Evolutionary conservation across 495 filamentous ascomycete genomes (phyloP).

Genomic region (Aspergillus kassunensis): DNA sequence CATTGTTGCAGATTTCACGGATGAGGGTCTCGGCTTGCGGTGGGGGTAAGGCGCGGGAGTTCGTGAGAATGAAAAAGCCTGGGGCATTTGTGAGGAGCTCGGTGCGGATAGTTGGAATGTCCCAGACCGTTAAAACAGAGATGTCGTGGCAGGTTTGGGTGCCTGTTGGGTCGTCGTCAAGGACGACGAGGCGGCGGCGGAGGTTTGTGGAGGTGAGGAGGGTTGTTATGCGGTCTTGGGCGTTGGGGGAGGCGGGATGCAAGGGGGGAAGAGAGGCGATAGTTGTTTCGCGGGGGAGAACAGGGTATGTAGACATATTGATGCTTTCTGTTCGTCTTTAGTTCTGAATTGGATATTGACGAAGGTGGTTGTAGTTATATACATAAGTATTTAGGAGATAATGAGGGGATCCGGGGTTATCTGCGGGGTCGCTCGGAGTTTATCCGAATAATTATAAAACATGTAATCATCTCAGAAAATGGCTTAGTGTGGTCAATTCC

Average conservation of each 20-base stretch:
- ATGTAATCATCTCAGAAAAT: background rate
- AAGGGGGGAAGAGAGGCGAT: conserved; percentile 31
- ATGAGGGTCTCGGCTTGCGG: conserved; percentile 39
- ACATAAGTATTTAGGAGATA: too few species aligned
- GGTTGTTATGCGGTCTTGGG: conserved; percentile 34
- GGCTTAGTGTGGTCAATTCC: conserved; percentile 6
- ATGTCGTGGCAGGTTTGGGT: conserved; percentile 57
- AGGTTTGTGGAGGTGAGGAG: conserved; percentile 27
- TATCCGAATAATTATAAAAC: background rate
- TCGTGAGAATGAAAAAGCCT: conserved; percentile 56
- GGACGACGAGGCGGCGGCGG: conserved; percentile 43
- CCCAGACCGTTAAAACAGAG: conserved; percentile 53
- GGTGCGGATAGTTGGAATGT: conserved; percentile 32
- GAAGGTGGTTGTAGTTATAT: background rate
- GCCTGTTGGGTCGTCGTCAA: conserved; percentile 55
- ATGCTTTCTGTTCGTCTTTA: background rate
- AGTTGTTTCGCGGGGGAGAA: conserved; percentile 27
- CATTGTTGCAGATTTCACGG: conserved; percentile 42
- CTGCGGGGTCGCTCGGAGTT: conserved; percentile 11
- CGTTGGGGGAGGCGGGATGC: conserved; percentile 24
- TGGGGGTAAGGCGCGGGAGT: conserved; percentile 50
- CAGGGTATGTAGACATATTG: conserved; percentile 27
- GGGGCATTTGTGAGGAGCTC: conserved; percentile 34
- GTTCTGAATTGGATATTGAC: background rate
- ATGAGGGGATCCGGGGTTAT: background rate